Conservation (phyloP, 2,329 filamentous ascomycete genomes). For the Phialocephala subalpina region DNA sequence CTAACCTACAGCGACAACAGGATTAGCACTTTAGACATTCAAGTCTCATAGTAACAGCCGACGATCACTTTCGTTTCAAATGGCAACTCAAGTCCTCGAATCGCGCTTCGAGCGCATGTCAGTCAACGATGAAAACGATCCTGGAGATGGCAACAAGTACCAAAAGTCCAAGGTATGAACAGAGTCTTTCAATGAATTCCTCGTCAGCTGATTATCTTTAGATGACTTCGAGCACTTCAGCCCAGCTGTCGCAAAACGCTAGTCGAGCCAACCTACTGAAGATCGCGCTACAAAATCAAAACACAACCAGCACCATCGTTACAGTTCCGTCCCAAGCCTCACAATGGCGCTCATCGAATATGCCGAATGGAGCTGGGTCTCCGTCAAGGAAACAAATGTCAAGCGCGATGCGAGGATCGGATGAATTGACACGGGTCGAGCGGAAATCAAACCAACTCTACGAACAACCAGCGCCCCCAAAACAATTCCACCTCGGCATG, state of each 20-base stretch:
- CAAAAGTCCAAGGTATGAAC: slow-evolving; percentile 78
- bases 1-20: slow-evolving; percentile 32
- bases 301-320: slow-evolving; percentile 71
- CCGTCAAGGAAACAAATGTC: slow-evolving; percentile 60
- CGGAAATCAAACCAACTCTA: slow-evolving; percentile 60
- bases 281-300: slow-evolving; percentile 82
- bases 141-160: slow-evolving; percentile 63
- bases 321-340: slow-evolving; percentile 73
- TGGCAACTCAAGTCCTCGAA: slow-evolving; percentile 84
- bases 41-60: not conserved
- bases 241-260: slow-evolving; percentile 57
- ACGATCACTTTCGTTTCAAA: slow-evolving; percentile 40
- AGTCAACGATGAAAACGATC: slow-evolving; percentile 87
- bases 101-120: slow-evolving; percentile 89
- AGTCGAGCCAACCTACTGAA: slow-evolving; percentile 86
- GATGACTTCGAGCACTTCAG: slow-evolving; percentile 40
- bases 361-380: slow-evolving; percentile 53
- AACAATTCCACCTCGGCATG: slow-evolving; percentile 77
- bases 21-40: not conserved
- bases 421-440: slow-evolving; percentile 60
- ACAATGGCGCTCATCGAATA: slow-evolving; percentile 57
- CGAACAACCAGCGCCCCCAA: slow-evolving; percentile 64
- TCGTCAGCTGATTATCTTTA: slow-evolving; percentile 40
- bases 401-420: slow-evolving; percentile 50
- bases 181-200: slow-evolving; percentile 37